Conservation (phyloP, 768 basidiomycete genomes). For the Pulveroboletus ravenelii region DNA sequence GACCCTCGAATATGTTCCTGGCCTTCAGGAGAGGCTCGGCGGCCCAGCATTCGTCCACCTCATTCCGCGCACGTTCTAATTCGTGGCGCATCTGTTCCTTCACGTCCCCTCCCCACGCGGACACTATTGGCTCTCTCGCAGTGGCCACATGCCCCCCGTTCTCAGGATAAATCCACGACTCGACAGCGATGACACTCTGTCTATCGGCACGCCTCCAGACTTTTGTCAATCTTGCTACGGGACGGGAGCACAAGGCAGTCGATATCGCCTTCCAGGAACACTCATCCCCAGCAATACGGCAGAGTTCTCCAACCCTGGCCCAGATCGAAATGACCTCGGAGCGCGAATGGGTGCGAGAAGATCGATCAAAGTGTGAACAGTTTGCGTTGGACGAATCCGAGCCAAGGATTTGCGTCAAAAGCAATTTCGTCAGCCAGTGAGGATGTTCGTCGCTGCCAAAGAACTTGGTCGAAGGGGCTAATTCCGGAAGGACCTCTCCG, state of each 20-base stretch:
- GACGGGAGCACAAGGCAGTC: constrained; percentile 66
- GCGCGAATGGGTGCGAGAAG: constrained; percentile 63
- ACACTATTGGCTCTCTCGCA: constrained; percentile 41
- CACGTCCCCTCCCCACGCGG: constrained; percentile 69
- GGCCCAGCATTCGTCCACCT: constrained; percentile 41
- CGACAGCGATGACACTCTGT: constrained; percentile 51
- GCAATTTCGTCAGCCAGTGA: constrained; percentile 76
- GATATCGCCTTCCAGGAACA: constrained; percentile 73
- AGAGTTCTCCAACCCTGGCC: constrained; percentile 69
- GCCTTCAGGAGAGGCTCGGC: constrained; percentile 39
- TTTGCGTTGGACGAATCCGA: constrained; percentile 44
- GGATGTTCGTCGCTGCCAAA: constrained; percentile 68
- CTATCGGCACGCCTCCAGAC: constrained; percentile 75
- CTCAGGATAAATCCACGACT: constrained; percentile 59
- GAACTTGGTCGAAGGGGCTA: constrained; percentile 34
- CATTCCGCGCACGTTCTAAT: constrained; percentile 42
- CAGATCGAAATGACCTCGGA: constrained; percentile 71
- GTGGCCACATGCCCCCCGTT: constrained; percentile 29
- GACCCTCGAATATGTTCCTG: constrained; percentile 46
- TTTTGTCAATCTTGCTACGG: constrained; percentile 73
- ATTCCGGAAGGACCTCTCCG: constrained; percentile 1
- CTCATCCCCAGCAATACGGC: constrained; percentile 69
- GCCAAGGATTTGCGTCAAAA: constrained; percentile 67
- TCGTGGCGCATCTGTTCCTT: constrained; percentile 43
- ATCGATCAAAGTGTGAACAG: constrained; percentile 29